phyloP scores from a whole-genome alignment of 2,329 filamentous ascomycete genomes.

The Epichloe brachyelytri region DNA sequence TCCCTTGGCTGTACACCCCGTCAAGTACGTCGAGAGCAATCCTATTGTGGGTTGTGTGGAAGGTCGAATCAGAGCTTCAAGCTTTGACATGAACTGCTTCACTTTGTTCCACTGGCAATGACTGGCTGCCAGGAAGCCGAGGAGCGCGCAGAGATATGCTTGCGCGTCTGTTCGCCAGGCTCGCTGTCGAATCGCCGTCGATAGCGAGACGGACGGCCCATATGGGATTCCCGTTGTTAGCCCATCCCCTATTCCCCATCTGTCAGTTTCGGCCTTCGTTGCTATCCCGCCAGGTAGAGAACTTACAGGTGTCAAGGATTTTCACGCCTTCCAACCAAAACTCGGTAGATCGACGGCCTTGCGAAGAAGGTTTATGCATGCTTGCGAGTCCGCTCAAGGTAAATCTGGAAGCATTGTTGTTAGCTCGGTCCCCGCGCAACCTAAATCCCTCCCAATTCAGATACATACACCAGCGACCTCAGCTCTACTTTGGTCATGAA shows the following conservation, averaged over 20 bases:
- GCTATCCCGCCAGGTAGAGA: not conserved
- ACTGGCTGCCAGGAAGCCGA: slow-evolving; percentile 56
- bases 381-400: slow-evolving; percentile 40
- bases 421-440: slow-evolving; percentile 7
- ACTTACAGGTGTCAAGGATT: slow-evolving; percentile 35
- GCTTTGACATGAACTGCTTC: slow-evolving; percentile 39
- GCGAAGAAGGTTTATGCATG: slow-evolving; percentile 24
- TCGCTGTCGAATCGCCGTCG: slow-evolving; percentile 43
- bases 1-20: slow-evolving; percentile 63
- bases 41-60: slow-evolving; percentile 27
- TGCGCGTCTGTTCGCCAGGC: slow-evolving; percentile 54
- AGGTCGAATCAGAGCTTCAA: slow-evolving; percentile 32
- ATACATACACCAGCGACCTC: slow-evolving; percentile 38
- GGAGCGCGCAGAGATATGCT: slow-evolving; percentile 58
- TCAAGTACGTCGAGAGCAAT: slow-evolving; percentile 55
- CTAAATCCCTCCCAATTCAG: not conserved
- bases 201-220: slow-evolving; percentile 36
- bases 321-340: slow-evolving; percentile 31
- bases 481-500: slow-evolving; percentile 49
- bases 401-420: slow-evolving; percentile 25
- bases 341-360: slow-evolving; percentile 22
- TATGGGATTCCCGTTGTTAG: slow-evolving; percentile 23
- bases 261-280: not conserved
- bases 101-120: slow-evolving; percentile 59
- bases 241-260: slow-evolving; percentile 18